A percentile compares a stretch with the other conserved stretches of the same genome.
These are phyloP conservation scores for Sonneratia caseolaris DNA, from an alignment of 345 rosid genomes.

Conservation along the genomic window DNA sequence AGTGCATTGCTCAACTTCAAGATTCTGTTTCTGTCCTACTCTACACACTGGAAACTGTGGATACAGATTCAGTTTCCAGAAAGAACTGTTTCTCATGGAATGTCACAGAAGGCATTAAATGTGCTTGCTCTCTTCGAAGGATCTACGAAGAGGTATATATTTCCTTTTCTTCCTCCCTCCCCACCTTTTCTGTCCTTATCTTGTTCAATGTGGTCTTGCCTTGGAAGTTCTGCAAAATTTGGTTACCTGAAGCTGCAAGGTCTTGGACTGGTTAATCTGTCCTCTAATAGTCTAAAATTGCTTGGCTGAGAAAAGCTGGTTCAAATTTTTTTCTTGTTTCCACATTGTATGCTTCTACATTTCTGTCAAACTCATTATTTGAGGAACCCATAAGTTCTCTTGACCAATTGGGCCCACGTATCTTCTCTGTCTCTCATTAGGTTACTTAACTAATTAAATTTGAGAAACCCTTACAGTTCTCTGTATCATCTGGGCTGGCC, in stretches of 20 bases:
- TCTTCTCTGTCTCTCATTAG: neutral
- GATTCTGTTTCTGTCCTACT: conserved; percentile 60
- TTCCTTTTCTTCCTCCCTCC: neutral
- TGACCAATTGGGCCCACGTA: neutral
- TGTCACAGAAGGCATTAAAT: conserved; percentile 51
- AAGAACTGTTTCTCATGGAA: conserved; percentile 33
- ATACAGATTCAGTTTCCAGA: conserved; percentile 16
- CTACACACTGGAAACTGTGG: conserved; percentile 56
- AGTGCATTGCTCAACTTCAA: conserved; percentile 60
- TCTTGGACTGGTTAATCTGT: neutral
- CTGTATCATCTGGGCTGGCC: neutral
- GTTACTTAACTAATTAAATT: neutral
- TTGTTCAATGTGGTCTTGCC: neutral
- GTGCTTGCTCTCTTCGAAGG: conserved; percentile 73
- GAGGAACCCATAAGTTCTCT: neutral
- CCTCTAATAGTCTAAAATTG: neutral
- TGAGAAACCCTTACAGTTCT: neutral
- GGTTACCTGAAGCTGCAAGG: neutral
- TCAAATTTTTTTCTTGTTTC: neutral
- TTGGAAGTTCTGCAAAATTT: neutral
- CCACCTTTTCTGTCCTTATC: neutral
- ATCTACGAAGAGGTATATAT: conserved; percentile 80
- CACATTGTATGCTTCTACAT: neutral
- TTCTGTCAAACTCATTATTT: neutral
- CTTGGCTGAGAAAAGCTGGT: neutral